Evolutionary conservation across 2,329 filamentous ascomycete genomes (phyloP), one percentile per base, ranked within the genome.

Genomic region (Dendryphion nanum): DNA sequence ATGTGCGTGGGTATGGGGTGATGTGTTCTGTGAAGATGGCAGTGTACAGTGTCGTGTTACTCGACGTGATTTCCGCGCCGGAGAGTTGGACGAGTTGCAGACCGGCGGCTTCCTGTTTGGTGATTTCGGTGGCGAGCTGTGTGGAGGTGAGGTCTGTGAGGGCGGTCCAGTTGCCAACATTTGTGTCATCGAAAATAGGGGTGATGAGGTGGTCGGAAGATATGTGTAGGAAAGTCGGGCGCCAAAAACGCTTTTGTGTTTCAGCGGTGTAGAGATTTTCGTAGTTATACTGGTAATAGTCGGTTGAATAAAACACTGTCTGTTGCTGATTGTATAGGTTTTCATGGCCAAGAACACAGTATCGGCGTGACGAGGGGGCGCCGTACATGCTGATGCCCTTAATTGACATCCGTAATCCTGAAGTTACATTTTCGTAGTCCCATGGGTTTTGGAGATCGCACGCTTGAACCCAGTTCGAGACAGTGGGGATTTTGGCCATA

Each of bases 211-310:
- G 24, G 28, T 53, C 51, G 14, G 48, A 43, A 3, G 47, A 33
- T 14, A 38, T 35, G 10, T 53, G 47, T n/a, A 55, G 26, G 16
- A 34, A 52, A 4, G 41, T 41, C 1, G 51, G 51, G 30, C 53
- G 45, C 51, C 51, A 57, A 30, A 40, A 52, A 24, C 41, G 44
- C 26, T 53, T 53, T n/a, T 43, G 45, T 14, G 37, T 49, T 33
- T 55, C 49, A 6, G 19, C 29, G 7, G 34, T 36, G 21, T 40
- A 33, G 10, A 42, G 6, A 4, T 18, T 23, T n/a, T 42, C 31
- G 30, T 45, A 55, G 16, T 49, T 39, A 8, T 35, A 23, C 17
- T 13, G 14, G 5, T 18, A 33, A 8, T 21, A 20, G 13, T 43
- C 40, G 5, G 41, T 48, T 16, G 40, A 38, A 21, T 51, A 51